These are phyloP conservation scores for Panicum virgatum DNA, from an alignment of 202 grass and related monocot species.

Conservation along the genomic window DNA sequence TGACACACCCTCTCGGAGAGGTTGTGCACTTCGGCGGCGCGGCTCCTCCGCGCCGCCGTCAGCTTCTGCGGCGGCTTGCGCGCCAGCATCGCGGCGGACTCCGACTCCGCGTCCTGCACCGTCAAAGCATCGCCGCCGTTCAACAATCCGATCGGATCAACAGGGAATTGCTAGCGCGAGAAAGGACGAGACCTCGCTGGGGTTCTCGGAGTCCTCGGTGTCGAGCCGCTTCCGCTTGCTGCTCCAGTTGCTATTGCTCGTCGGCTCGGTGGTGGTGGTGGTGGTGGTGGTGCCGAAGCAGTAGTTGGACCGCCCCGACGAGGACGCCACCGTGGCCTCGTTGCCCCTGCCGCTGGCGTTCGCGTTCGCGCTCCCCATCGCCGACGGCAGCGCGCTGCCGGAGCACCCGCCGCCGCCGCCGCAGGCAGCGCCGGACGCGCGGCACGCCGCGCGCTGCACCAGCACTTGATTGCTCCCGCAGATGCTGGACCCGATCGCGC, in stretches of 20 bases:
- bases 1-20: conserved; percentile 82
- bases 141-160: neutral
- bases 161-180: neutral
- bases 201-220: conserved; percentile 62
- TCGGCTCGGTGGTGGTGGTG: conserved; percentile 40
- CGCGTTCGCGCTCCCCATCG: conserved; percentile 47
- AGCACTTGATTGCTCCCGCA: conserved; percentile 69
- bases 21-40: conserved; percentile 96
- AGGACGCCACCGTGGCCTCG: conserved; percentile 45
- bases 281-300: conserved; percentile 39
- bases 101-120: conserved; percentile 67
- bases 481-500: conserved; percentile 72
- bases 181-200: conserved; percentile 35
- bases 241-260: conserved; percentile 56
- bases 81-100: conserved; percentile 48
- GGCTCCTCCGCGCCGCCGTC: conserved; percentile 61
- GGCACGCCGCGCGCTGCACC: conserved; percentile 32
- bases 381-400: conserved; percentile 33
- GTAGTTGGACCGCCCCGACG: conserved; percentile 48
- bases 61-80: conserved; percentile 54
- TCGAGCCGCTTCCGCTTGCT: conserved; percentile 82
- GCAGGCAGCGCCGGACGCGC: neutral
- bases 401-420: neutral
- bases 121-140: neutral
- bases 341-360: conserved; percentile 18